phyloP scores from a whole-genome alignment of 345 rosid species.

The Reutealis trisperma region DNA sequence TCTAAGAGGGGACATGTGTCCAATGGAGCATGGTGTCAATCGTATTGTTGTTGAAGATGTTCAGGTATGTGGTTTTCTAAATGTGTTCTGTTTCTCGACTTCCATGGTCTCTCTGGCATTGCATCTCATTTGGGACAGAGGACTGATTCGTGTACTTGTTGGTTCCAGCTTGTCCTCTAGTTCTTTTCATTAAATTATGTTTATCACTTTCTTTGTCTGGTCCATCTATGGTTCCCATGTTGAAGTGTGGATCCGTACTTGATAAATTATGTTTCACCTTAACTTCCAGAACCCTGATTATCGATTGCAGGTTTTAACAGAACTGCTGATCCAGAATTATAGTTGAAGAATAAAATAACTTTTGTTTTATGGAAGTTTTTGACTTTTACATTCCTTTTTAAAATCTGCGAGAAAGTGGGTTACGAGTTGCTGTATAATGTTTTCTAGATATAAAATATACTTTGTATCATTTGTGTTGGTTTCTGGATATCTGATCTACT shows the following conservation, averaged over 20 bases:
- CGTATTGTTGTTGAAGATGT: slow-evolving; percentile 97
- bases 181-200: background rate
- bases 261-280: background rate
- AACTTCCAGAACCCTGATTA: background rate
- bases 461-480: background rate
- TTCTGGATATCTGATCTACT: background rate
- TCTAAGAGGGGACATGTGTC: slow-evolving; percentile 98
- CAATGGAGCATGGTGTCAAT: slow-evolving; percentile 99
- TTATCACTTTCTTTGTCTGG: background rate
- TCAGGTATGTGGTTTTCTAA: slow-evolving; percentile 57
- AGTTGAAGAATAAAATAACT: background rate
- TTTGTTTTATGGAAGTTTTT: background rate
- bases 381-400: background rate
- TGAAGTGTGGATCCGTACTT: background rate
- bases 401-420: background rate
- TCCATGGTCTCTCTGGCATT: background rate
- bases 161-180: background rate
- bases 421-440: background rate
- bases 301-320: background rate
- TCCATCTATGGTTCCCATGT: background rate
- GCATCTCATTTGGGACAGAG: background rate
- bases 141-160: background rate
- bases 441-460: background rate
- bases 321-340: background rate
- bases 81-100: background rate